phyloP scores from a whole-genome alignment of 352 stramenopile genomes.

The Phytophthora sojae region DNA sequence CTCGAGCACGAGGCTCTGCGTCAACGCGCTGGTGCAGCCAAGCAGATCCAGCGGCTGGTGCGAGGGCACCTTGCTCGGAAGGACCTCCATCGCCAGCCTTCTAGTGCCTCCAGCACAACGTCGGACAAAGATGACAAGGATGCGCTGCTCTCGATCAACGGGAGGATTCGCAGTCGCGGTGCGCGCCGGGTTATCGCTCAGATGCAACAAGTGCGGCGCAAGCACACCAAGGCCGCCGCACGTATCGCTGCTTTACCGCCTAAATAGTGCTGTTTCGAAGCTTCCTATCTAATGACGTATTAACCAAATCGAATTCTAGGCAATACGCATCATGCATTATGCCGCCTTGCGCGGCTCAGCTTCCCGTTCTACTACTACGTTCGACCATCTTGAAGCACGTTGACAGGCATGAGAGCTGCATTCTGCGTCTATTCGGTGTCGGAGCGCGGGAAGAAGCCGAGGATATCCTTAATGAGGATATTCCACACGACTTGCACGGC shows the following conservation, averaged over 20 bases:
- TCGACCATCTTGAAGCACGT: neutral
- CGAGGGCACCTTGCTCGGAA: conserved; percentile 46
- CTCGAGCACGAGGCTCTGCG: conserved; percentile 29
- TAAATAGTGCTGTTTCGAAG: conserved; percentile 14
- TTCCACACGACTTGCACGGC: conserved; percentile 91
- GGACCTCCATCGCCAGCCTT: conserved; percentile 44
- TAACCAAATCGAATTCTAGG: conserved; percentile 12
- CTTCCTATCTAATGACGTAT: neutral
- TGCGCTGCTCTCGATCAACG: conserved; percentile 29
- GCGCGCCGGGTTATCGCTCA: conserved; percentile 39
- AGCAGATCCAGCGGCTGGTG: conserved; percentile 56
- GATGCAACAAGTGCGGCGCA: conserved; percentile 46
- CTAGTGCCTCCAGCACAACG: conserved; percentile 36
- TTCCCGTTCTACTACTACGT: conserved; percentile 4
- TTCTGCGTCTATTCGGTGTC: conserved; percentile 46
- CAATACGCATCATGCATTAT: conserved; percentile 21
- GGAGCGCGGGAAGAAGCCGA: conserved; percentile 84
- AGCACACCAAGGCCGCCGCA: conserved; percentile 48
- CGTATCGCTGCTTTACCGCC: conserved; percentile 30
- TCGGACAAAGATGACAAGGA: conserved; percentile 46
- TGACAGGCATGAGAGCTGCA: neutral
- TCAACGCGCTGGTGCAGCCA: conserved; percentile 37
- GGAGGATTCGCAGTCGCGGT: conserved; percentile 33
- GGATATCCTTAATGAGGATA: conserved; percentile 90
- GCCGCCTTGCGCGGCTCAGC: conserved; percentile 1